A percentile compares a stretch with the other conserved stretches of the same genome.
Conservation (phyloP, 2,329 filamentous ascomycete genomes). For the Intubia oerlemansii region DNA sequence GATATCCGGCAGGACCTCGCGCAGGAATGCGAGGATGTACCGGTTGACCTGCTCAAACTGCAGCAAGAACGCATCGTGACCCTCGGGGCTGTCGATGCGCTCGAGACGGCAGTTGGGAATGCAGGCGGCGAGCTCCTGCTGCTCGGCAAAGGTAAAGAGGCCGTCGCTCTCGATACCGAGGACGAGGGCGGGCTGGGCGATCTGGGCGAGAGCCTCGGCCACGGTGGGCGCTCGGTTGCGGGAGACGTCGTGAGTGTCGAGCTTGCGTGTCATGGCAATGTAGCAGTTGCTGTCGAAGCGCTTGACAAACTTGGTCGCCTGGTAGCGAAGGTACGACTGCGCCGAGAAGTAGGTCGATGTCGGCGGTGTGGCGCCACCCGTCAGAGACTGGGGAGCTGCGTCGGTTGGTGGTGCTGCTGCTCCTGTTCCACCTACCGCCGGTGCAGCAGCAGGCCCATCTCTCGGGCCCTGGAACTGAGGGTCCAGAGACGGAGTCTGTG, state of each 20-base stretch:
- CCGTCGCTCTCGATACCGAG: constrained; percentile 91
- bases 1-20: constrained; percentile 67
- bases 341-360: constrained; percentile 89
- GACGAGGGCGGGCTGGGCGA: constrained; percentile 76
- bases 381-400: constrained; percentile 20
- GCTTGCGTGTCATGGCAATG: constrained; percentile 92
- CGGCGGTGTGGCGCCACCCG: constrained; percentile 31
- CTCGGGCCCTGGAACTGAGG: constrained; percentile 9
- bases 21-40: constrained; percentile 67
- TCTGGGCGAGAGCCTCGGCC: constrained; percentile 53
- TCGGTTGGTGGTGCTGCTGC: constrained; percentile 18
- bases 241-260: constrained; percentile 92
- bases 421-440: background rate
- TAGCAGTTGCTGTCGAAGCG: constrained; percentile 98
- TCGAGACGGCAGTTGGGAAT: constrained; percentile 60
- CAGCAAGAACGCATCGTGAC: constrained; percentile 86
- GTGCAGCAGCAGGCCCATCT: too few species aligned
- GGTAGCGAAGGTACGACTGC: constrained; percentile 91
- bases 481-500: constrained; percentile 6
- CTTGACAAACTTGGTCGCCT: constrained; percentile 89
- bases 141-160: constrained; percentile 91
- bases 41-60: constrained; percentile 95
- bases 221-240: constrained; percentile 49
- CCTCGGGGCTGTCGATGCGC: constrained; percentile 83
- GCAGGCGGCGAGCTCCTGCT: constrained; percentile 69